Evolutionary conservation across 148 eudicot genomes (phyloP).

Genomic region (Dianthus caryophyllus): DNA sequence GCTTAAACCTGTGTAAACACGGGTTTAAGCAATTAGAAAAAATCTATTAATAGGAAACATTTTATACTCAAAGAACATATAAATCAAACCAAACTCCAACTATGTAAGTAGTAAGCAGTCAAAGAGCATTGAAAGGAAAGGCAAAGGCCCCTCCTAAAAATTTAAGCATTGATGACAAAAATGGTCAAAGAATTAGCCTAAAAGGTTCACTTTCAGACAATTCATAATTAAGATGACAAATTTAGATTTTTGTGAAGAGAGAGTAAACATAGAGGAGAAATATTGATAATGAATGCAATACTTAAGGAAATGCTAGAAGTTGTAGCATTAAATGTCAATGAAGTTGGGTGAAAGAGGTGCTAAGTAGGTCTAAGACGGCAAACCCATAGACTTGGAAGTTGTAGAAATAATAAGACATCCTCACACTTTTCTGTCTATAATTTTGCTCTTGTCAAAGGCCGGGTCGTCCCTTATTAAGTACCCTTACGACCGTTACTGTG

Average conservation of each 20-base stretch:
- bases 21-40: too few relatives aligned
- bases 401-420: neutral
- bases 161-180: constrained; percentile 12
- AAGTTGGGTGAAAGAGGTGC: constrained; percentile 26
- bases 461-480: constrained; percentile 13
- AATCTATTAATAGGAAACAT: neutral
- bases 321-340: constrained; percentile 21
- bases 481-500: neutral
- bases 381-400: neutral
- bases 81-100: constrained; percentile 28
- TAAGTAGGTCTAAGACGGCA: constrained; percentile 29
- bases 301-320: constrained; percentile 5
- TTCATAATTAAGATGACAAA: neutral
- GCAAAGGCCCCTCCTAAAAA: constrained; percentile 4
- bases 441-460: neutral
- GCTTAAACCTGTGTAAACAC: too few relatives aligned
- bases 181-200: constrained; percentile 6
- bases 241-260: neutral
- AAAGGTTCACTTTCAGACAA: constrained; percentile 21
- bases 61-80: too few relatives aligned
- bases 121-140: constrained; percentile 23
- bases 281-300: neutral
- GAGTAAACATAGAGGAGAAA: neutral
- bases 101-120: constrained; percentile 7
- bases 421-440: neutral